Evolutionary conservation across 257 asterid genomes (phyloP).

Genomic region (Solanum infundibuliforme): DNA sequence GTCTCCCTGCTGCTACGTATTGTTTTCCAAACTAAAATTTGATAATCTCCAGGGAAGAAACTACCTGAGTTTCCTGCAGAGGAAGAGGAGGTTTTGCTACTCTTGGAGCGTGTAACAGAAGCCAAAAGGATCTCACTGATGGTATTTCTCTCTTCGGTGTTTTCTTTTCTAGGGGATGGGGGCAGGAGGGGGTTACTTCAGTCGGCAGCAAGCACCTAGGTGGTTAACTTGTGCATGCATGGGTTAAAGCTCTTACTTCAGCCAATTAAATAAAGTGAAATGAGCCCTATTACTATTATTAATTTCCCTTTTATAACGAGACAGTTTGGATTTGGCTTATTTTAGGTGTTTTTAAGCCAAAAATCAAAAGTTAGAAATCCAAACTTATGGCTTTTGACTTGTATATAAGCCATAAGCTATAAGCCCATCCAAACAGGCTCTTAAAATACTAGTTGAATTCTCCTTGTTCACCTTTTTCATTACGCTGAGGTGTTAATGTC

Average conservation of each 20-base stretch:
- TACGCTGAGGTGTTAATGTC: not conserved
- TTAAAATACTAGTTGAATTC: not conserved
- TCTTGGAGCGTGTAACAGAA: conserved; percentile 63
- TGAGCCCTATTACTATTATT: not conserved
- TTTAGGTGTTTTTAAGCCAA: not conserved
- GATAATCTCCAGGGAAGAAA: conserved; percentile 45
- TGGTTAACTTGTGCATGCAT: not conserved
- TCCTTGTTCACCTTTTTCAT: not conserved
- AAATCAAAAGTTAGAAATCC: not conserved
- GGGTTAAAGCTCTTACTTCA: not conserved
- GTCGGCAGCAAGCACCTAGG: not conserved
- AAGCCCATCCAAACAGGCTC: not conserved
- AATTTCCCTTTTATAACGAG: not conserved
- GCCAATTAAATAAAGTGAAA: not conserved
- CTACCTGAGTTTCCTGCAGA: conserved; percentile 58
- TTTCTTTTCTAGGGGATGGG: not conserved
- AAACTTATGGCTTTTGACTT: not conserved
- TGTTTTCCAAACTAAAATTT: not conserved
- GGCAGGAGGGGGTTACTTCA: not conserved
- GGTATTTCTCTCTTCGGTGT: conserved; percentile 23
- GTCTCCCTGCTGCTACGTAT: not conserved
- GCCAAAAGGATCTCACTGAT: conserved; percentile 68
- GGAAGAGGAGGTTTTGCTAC: conserved; percentile 67
- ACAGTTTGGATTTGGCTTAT: not conserved
- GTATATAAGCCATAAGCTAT: not conserved